These are phyloP conservation scores for Wickerhamiella hasegawae DNA, from an alignment of 805 yeast genomes.

Conservation along the genomic window DNA sequence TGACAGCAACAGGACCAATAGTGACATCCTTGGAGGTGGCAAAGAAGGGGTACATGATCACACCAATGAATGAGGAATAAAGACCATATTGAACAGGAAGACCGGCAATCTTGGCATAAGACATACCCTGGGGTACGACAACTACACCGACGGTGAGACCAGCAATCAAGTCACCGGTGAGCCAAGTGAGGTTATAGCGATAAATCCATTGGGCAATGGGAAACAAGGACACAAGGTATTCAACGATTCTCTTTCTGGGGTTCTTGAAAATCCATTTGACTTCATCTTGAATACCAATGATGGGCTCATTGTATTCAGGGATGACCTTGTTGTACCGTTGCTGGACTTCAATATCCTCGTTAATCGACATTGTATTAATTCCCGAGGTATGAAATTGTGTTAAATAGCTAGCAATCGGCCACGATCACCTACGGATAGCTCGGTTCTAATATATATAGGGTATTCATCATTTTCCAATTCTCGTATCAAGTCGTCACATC, in stretches of 20 bases:
- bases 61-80: slow-evolving; percentile 86
- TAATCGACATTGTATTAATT: background rate
- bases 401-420: too few species aligned
- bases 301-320: slow-evolving; percentile 4
- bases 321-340: too few species aligned
- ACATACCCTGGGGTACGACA: slow-evolving; percentile 90
- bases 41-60: slow-evolving; percentile 71
- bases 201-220: slow-evolving; percentile 76
- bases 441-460: too few species aligned
- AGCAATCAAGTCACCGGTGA: slow-evolving; percentile 68
- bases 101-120: slow-evolving; percentile 78
- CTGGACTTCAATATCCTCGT: background rate
- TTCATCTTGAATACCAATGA: slow-evolving; percentile 7
- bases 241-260: slow-evolving; percentile 12
- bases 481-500: too few species aligned
- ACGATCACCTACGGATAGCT: background rate
- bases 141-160: slow-evolving; percentile 91
- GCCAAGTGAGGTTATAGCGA: slow-evolving; percentile 70
- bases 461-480: too few species aligned
- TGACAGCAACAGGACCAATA: slow-evolving; percentile 94
- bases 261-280: slow-evolving; percentile 8
- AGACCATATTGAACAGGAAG: slow-evolving; percentile 72
- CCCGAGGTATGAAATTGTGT: too few species aligned
- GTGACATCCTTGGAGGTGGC: slow-evolving; percentile 94
- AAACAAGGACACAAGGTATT: slow-evolving; percentile 49